These are phyloP conservation scores for Rheum nobile DNA, from an alignment of 148 eudicot species.

Conservation along the genomic window DNA sequence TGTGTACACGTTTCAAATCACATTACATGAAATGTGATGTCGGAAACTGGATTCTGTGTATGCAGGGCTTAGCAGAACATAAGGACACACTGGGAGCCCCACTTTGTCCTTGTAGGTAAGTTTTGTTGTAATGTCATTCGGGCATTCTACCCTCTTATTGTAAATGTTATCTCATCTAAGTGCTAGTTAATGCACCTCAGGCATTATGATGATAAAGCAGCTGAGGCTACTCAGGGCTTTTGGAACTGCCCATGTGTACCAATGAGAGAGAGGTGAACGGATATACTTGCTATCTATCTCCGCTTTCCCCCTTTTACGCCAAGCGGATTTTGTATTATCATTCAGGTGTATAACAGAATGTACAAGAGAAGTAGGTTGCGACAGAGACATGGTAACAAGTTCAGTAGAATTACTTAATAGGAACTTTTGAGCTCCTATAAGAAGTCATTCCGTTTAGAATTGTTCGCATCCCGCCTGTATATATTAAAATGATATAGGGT, in stretches of 20 bases:
- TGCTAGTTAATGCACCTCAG: constrained; percentile 22
- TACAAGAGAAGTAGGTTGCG: neutral
- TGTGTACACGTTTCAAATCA: neutral
- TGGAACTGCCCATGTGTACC: constrained; percentile 99
- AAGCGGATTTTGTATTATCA: neutral
- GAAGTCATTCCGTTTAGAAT: neutral
- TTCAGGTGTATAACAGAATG: neutral
- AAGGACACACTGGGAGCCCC: constrained; percentile 94
- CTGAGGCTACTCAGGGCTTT: constrained; percentile 88
- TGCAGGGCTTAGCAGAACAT: constrained; percentile 93
- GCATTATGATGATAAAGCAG: constrained; percentile 92
- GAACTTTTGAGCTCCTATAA: neutral
- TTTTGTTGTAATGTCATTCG: neutral
- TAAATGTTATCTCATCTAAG: neutral
- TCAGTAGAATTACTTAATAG: neutral
- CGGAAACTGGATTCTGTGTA: neutral
- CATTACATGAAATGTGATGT: neutral
- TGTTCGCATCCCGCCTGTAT: neutral
- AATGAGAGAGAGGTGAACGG: constrained; percentile 83
- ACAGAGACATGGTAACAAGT: neutral
- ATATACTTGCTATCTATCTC: neutral
- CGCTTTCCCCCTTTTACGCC: neutral
- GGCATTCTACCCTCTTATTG: neutral
- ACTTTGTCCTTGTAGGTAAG: constrained; percentile 92
- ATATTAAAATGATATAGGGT: neutral